A percentile compares a stretch with the other conserved stretches of the same genome.
phyloP scores from a whole-genome alignment of 345 rosid genomes.

The Citrus cavaleriei region DNA sequence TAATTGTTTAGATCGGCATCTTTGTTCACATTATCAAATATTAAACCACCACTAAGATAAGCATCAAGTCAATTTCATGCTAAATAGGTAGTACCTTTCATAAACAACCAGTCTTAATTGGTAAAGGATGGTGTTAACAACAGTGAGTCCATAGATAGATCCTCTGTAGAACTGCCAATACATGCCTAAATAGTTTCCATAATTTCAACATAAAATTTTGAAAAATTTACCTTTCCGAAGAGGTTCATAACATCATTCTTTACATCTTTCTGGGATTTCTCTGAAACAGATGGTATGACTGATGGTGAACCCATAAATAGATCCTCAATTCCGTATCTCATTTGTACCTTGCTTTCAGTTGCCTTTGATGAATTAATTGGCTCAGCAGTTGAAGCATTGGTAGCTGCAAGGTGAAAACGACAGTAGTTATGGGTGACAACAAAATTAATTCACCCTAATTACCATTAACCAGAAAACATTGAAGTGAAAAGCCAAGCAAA shows the following conservation, averaged over 20 bases:
- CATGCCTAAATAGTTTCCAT: not conserved
- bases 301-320: conserved; percentile 8
- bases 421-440: conserved; percentile 1
- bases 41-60: not conserved
- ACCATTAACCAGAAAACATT: not conserved
- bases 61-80: not conserved
- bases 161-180: not conserved
- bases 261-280: conserved; percentile 38
- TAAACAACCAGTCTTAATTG: not conserved
- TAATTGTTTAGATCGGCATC: not conserved
- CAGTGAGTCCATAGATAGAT: not conserved
- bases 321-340: conserved; percentile 16
- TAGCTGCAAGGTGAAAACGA: conserved; percentile 25
- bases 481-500: not conserved
- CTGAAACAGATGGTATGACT: conserved; percentile 8
- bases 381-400: conserved; percentile 18
- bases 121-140: not conserved
- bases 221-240: conserved; percentile 41
- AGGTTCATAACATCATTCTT: conserved; percentile 38
- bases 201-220: not conserved
- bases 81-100: not conserved
- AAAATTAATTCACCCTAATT: conserved; percentile 1
- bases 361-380: conserved; percentile 14
- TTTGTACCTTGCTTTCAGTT: conserved; percentile 20
- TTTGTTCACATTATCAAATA: not conserved